phyloP scores from a whole-genome alignment of 1,284 basidiomycete species.

The Peniophora sp. region DNA sequence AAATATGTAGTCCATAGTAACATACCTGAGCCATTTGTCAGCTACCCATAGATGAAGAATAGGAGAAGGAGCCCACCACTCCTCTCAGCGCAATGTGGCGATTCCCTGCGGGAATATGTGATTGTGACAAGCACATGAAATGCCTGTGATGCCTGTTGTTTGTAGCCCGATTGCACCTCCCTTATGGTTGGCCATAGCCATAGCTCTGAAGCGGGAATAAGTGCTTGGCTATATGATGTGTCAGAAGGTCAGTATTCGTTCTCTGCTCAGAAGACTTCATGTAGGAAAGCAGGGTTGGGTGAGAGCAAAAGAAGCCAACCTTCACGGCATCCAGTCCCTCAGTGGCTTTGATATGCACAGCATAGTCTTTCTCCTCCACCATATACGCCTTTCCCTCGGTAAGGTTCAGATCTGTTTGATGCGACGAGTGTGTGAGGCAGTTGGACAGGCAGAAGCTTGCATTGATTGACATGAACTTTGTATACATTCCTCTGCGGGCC shows the following conservation, averaged over 20 bases:
- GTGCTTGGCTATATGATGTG: neutral
- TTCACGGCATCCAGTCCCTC: constrained; percentile 4
- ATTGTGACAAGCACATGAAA: constrained; percentile 25
- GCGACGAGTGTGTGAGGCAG: constrained; percentile 5
- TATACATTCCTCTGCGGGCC: constrained; percentile 14
- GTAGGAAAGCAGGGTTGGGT: neutral
- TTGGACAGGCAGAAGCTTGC: constrained; percentile 20
- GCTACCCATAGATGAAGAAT: too few relatives aligned
- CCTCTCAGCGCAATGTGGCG: constrained; percentile 29
- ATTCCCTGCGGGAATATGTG: constrained; percentile 21
- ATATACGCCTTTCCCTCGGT: constrained; percentile 16
- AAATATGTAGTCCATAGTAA: constrained; percentile 30
- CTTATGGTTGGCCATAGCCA: constrained; percentile 17
- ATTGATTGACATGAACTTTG: constrained; percentile 17
- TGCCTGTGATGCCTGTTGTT: constrained; percentile 22
- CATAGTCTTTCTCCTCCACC: constrained; percentile 12
- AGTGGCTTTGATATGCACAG: neutral
- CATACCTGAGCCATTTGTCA: constrained; percentile 18
- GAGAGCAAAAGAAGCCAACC: neutral
- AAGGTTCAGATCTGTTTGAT: constrained; percentile 13
- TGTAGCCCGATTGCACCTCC: constrained; percentile 15
- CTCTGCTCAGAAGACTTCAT: too few relatives aligned
- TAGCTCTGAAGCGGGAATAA: constrained; percentile 13
- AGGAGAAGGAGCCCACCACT: constrained; percentile 23
- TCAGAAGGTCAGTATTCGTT: too few relatives aligned